These are phyloP conservation scores for Malassezia psittaci DNA, from an alignment of 1,284 basidiomycete genomes.

Conservation along the genomic window DNA sequence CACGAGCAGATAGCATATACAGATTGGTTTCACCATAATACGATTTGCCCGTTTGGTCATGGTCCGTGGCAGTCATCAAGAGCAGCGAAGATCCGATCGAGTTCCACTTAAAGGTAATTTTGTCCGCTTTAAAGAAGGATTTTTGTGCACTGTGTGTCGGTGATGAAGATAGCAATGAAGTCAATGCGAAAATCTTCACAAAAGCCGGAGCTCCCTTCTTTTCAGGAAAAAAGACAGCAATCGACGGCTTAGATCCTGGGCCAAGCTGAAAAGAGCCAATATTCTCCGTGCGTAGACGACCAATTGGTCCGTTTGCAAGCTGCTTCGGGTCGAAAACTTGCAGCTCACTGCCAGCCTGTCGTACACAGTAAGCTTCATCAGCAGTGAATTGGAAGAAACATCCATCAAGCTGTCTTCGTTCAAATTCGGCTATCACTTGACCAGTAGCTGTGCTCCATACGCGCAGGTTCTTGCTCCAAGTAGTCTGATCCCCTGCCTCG, in stretches of 20 bases:
- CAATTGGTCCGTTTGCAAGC: constrained; percentile 66
- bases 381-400: constrained; percentile 70
- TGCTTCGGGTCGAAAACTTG: constrained; percentile 69
- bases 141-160: constrained; percentile 55
- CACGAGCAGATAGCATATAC: constrained; percentile 86
- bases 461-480: constrained; percentile 61
- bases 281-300: constrained; percentile 72
- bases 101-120: constrained; percentile 92
- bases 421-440: constrained; percentile 67
- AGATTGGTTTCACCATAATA: constrained; percentile 96
- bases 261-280: constrained; percentile 65
- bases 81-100: constrained; percentile 63
- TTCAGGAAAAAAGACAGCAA: constrained; percentile 85
- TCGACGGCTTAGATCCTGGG: constrained; percentile 68
- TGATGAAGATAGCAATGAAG: constrained; percentile 56
- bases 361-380: constrained; percentile 76
- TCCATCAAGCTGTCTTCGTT: constrained; percentile 51
- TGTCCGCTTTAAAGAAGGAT: constrained; percentile 92
- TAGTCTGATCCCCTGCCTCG: constrained; percentile 62
- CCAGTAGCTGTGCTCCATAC: constrained; percentile 73
- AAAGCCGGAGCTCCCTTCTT: constrained; percentile 92
- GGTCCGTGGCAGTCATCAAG: constrained; percentile 85
- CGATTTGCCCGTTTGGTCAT: constrained; percentile 90
- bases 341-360: constrained; percentile 71
- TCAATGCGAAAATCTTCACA: constrained; percentile 65